Conservation (phyloP, 148 eudicot genomes). For the Salicornia ramosissima region DNA sequence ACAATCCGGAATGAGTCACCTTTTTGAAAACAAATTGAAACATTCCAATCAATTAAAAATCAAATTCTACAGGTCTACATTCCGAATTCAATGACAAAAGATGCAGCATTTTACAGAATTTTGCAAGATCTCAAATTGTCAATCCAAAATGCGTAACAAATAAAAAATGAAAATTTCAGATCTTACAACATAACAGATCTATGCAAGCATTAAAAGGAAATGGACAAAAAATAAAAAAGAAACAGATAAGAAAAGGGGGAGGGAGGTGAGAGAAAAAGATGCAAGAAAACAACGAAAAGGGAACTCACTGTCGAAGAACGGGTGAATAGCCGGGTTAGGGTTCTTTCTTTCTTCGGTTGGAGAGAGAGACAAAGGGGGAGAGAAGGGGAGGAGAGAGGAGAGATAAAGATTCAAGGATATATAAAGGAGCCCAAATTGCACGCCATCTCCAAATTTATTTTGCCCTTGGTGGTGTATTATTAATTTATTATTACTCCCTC, state of each 20-base stretch:
- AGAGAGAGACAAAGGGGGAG: slow-evolving; percentile 23
- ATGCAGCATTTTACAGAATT: not conserved
- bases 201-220: not conserved
- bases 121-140: slow-evolving; percentile 25
- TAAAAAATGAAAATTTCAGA: slow-evolving; percentile 23
- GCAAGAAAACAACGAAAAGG: slow-evolving; percentile 11
- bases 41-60: not conserved
- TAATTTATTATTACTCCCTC: too few species aligned
- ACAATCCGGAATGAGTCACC: not conserved
- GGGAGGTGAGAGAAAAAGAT: not conserved
- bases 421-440: too few species aligned
- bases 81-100: slow-evolving; percentile 16
- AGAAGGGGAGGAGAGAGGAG: too few species aligned
- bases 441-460: too few species aligned
- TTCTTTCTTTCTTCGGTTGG: slow-evolving; percentile 31
- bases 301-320: slow-evolving; percentile 41
- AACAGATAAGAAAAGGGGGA: slow-evolving; percentile 1
- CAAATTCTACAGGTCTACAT: not conserved
- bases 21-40: not conserved
- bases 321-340: slow-evolving; percentile 36
- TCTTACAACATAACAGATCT: slow-evolving; percentile 29
- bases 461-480: too few species aligned
- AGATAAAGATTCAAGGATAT: slow-evolving; percentile 18
- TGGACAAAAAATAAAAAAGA: not conserved
- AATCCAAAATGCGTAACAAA: not conserved